These are phyloP conservation scores for Sugiyamaella pinicola DNA, from an alignment of 1,139 yeast genomes.

Conservation along the genomic window DNA sequence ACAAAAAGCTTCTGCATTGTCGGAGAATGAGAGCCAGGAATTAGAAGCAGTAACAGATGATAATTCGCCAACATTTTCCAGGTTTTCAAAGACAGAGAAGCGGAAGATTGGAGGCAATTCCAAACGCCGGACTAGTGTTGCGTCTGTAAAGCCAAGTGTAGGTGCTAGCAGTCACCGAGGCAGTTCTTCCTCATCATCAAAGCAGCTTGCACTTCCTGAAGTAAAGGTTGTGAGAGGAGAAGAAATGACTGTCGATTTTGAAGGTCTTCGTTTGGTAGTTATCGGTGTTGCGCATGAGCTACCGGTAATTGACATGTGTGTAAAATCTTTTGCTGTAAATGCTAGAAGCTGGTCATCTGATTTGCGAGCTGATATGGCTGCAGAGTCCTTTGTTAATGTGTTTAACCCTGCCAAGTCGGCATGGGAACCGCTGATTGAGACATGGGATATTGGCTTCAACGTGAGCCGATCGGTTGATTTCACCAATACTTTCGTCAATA, in stretches of 20 bases:
- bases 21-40: conserved; percentile 33
- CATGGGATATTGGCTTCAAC: conserved; percentile 81
- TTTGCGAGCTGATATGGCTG: conserved; percentile 58
- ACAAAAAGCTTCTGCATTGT: conserved; percentile 65
- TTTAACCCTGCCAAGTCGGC: conserved; percentile 90
- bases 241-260: conserved; percentile 66
- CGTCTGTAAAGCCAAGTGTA: conserved; percentile 10
- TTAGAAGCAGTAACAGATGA: conserved; percentile 19
- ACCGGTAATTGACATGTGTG: conserved; percentile 81
- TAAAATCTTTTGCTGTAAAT: conserved; percentile 69
- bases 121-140: conserved; percentile 18
- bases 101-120: conserved; percentile 19
- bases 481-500: conserved; percentile 58
- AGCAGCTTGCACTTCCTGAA: conserved; percentile 11
- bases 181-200: conserved; percentile 7
- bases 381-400: conserved; percentile 73
- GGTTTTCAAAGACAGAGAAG: conserved; percentile 19
- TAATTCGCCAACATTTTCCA: conserved; percentile 20
- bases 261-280: conserved; percentile 81
- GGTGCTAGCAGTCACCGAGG: neutral
- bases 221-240: conserved; percentile 59
- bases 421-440: conserved; percentile 95
- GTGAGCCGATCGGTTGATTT: conserved; percentile 51
- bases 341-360: conserved; percentile 93
- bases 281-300: conserved; percentile 94